Evolutionary conservation across 139 green algal species (phyloP).

Genomic region (Chlamydomonas incerta): DNA sequence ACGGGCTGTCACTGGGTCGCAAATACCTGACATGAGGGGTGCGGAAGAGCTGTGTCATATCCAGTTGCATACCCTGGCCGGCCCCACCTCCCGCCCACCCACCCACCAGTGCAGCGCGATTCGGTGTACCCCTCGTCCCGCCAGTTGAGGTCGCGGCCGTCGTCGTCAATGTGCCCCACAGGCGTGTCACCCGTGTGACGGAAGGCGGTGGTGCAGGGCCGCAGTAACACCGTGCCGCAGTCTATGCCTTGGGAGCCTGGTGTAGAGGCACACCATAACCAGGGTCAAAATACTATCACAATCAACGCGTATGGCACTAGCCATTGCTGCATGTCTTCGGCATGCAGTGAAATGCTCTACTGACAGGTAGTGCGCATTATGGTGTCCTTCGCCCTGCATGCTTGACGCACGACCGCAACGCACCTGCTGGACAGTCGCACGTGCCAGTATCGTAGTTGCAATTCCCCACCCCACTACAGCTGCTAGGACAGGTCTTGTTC

Average conservation of each 20-base stretch:
- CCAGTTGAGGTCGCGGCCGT: constrained; percentile 43
- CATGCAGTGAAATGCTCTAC: too few relatives aligned
- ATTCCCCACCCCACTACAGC: constrained; percentile 62
- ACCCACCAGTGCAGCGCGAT: constrained; percentile 49
- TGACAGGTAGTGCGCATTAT: too few relatives aligned
- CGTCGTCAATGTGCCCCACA: constrained; percentile 49
- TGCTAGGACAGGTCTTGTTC: constrained; percentile 31
- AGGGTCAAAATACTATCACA: too few relatives aligned
- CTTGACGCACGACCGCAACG: neutral
- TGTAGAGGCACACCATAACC: too few relatives aligned
- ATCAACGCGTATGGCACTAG: too few relatives aligned
- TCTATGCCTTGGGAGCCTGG: constrained; percentile 67
- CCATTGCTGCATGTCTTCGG: too few relatives aligned
- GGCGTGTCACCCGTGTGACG: neutral
- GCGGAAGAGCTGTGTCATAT: too few relatives aligned
- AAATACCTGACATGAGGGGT: constrained; percentile 54
- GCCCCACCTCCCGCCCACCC: neutral
- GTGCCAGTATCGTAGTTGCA: constrained; percentile 66
- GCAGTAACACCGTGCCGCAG: constrained; percentile 53
- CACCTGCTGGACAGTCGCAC: constrained; percentile 65
- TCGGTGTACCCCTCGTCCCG: constrained; percentile 44
- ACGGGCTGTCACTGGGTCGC: constrained; percentile 58
- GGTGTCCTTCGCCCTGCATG: too few relatives aligned
- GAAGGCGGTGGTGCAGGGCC: constrained; percentile 68
- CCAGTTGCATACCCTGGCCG: too few relatives aligned